phyloP scores from a whole-genome alignment of 768 basidiomycete genomes.

The Psilocybe tampanensis region DNA sequence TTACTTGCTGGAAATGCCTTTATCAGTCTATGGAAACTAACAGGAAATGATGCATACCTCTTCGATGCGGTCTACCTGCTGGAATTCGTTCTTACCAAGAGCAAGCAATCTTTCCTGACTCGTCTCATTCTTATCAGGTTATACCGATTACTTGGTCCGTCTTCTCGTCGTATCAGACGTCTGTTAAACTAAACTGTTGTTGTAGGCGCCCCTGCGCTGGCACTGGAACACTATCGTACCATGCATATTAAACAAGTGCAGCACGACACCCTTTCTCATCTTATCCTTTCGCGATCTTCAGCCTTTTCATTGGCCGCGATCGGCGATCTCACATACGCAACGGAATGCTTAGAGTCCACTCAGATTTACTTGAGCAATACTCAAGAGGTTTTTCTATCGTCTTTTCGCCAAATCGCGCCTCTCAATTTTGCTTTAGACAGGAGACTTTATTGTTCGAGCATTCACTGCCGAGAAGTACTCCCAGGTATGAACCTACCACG shows the following conservation, averaged over 20 bases:
- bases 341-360: constrained; percentile 78
- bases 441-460: constrained; percentile 79
- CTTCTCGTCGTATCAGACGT: background rate
- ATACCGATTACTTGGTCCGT: constrained; percentile 77
- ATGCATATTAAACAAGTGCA: constrained; percentile 86
- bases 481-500: constrained; percentile 46
- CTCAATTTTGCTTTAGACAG: constrained; percentile 46
- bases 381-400: constrained; percentile 52
- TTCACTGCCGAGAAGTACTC: constrained; percentile 84
- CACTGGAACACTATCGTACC: constrained; percentile 77
- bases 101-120: constrained; percentile 79
- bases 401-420: constrained; percentile 1
- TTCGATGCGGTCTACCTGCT: constrained; percentile 65
- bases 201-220: constrained; percentile 72
- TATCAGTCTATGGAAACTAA: constrained; percentile 63
- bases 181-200: background rate
- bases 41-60: constrained; percentile 58
- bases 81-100: constrained; percentile 71
- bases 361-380: constrained; percentile 83
- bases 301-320: constrained; percentile 78
- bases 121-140: constrained; percentile 78
- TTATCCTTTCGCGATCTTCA: constrained; percentile 74
- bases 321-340: constrained; percentile 74
- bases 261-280: constrained; percentile 86
- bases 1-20: constrained; percentile 72